Base-by-base conservation (phyloP, 495 filamentous ascomycete genomes). In the Podospora appendiculata region DNA sequence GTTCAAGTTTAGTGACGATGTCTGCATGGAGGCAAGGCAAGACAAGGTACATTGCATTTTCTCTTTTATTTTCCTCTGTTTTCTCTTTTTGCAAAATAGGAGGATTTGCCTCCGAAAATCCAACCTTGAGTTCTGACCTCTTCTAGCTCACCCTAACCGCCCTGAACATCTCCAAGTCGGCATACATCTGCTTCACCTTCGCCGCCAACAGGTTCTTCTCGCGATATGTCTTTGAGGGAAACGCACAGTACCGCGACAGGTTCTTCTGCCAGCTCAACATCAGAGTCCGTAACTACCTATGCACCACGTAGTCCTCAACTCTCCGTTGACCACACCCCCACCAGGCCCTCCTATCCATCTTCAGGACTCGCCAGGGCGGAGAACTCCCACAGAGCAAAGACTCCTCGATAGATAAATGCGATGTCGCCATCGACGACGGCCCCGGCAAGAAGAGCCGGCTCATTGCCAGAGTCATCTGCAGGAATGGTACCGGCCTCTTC, bases 151-250 rank as follows among this genome's bases (percentile, higher is more conserved):
- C 84, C 16, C 64, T 98, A 46, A 90, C 88, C 35, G 83, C 88
- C 3, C 73, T 98, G 39, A 98, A 97, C 69, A 79, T 84, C n/a
- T 89, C 90, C 13, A 95, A 94, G 63, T 94, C 93, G 17, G 90
- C 90, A 40, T 96, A 96, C 70, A 83, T 86, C 0, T 88, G 88
- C 13, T 88, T 95, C 58, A 79, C 79, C 11, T 82, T 96, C 38
- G 80, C 85, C 45, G 77, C 77, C 25, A 76, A 74, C 50, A 70
- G 72, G n/a, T 98, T 96, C 70, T 98, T 96, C 62, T 79, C 86
- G 19, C 77, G 75, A 18, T 98, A 95, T 65, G 70, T 77, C 46
- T 91, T 80, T 58, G 70, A 73, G 49, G 73, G 75, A 12, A 63
- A 58, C 5, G 57, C 66, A 8, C 71, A 71, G 54, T 62, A 73